Evolutionary conservation across 2,329 filamentous ascomycete species (phyloP), one percentile per base, ranked within the genome.

Genomic region (Catunica adiposa): DNA sequence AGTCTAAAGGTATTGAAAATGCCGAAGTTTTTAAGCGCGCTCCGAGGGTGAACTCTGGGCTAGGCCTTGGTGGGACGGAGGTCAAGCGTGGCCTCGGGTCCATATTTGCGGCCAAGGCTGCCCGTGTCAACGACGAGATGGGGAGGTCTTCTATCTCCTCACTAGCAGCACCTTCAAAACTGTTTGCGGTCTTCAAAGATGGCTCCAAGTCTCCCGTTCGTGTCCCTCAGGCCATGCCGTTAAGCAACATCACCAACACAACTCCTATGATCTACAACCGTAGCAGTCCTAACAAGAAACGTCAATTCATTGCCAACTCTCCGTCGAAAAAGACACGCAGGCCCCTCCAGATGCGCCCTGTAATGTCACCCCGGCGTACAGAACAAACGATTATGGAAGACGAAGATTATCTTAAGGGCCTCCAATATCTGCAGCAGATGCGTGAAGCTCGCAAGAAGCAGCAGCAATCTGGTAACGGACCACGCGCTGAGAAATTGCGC

Each of bases 1-100:
- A 97, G 67, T 84, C 95, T 9, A 83, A 88, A 53, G 92, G 97
- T 67, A 86, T 95, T 57, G 90, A 97, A 68, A 97, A 97, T 64
- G 89, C 96, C 64, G 84, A 94, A 3, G 83, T 95, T 42, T 94
- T 87, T 71, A 88, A 86, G 65, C 82, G 85, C 55, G 77, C 79
- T 56, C 80, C 83, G 26, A 76, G 80, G 56, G 72, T 76, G n/a
- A 69, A 64, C 62, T 65, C 68, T 9, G 66, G 63, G 60, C 62
- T 69, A 62, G 63, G 66, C 4, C 31, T 52, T 4, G 50, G 50
- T 2, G 50, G 50, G 5, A 29, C 31, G 53, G 62, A 66, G 61
- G 61, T 69, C 60, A 72, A 71, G 6, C 61, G 69, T 2, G 70
- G 73, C 55, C 78, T 90, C 15, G 89, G 95, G 65, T 88, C 90